phyloP scores from a whole-genome alignment of 1,139 yeast species.

The Geotrichum australiense region DNA sequence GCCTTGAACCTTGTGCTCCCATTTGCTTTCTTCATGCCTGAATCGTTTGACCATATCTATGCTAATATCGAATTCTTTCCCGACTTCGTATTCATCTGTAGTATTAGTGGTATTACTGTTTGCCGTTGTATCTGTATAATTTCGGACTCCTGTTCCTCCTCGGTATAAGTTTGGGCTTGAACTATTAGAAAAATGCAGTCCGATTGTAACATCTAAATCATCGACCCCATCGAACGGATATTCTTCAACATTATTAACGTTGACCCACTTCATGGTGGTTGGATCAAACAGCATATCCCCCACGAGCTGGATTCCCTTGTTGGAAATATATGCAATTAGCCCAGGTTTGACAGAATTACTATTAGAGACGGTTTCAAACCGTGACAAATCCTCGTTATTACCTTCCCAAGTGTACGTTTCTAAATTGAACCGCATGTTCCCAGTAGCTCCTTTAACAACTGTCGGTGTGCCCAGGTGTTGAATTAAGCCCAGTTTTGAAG shows the following conservation, averaged over 20 bases:
- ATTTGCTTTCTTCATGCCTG: conserved; percentile 46
- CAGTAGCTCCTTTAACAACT: conserved; percentile 28
- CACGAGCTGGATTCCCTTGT: conserved; percentile 35
- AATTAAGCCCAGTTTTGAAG: conserved; percentile 26
- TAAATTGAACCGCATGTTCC: conserved; percentile 51
- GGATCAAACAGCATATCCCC: conserved; percentile 59
- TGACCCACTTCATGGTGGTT: conserved; percentile 51
- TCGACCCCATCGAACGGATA: conserved; percentile 53
- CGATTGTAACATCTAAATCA: conserved; percentile 31
- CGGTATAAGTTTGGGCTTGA: conserved; percentile 2
- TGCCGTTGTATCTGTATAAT: conserved; percentile 17
- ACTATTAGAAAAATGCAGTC: conserved; percentile 2
- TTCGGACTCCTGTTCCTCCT: conserved; percentile 6
- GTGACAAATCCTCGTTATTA: conserved; percentile 50
- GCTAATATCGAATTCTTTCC: conserved; percentile 41
- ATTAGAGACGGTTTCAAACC: conserved; percentile 38
- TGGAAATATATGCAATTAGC: conserved; percentile 34
- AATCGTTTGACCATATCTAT: conserved; percentile 40
- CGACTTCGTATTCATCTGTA: conserved; percentile 25
- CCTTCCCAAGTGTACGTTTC: conserved; percentile 58
- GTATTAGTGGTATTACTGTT: conserved; percentile 17
- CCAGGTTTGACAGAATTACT: conserved; percentile 28
- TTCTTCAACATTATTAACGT: conserved; percentile 34
- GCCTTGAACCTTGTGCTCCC: conserved; percentile 43
- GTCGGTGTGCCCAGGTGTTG: conserved; percentile 33